Evolutionary conservation across 192 early-diverging fungal genomes (phyloP).

Genomic region (Paraglomus brasilianum): DNA sequence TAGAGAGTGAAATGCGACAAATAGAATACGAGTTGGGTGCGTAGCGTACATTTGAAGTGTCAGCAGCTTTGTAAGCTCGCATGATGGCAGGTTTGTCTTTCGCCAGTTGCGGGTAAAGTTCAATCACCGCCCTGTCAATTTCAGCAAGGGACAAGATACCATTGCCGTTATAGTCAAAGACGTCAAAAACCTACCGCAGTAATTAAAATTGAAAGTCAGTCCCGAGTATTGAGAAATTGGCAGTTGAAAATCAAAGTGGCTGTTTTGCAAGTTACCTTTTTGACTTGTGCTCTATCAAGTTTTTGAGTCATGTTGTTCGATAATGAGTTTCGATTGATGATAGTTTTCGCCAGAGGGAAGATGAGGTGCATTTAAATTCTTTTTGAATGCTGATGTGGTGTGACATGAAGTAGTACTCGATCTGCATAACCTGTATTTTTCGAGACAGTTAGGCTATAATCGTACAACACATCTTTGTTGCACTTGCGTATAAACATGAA

Average conservation of each 20-base stretch:
- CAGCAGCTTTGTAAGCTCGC: constrained; percentile 28
- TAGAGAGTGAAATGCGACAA: background rate
- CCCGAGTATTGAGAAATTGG: background rate
- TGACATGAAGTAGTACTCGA: too few relatives aligned
- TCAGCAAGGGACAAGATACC: constrained; percentile 22
- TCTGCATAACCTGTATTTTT: too few relatives aligned
- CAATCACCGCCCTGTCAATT: constrained; percentile 20
- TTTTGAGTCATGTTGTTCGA: background rate
- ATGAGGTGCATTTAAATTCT: too few relatives aligned
- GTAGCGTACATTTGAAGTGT: constrained; percentile 18
- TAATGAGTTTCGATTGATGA: background rate
- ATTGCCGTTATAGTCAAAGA: constrained; percentile 22
- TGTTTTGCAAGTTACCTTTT: background rate
- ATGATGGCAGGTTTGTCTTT: constrained; percentile 22
- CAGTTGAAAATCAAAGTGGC: background rate
- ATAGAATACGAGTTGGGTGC: background rate
- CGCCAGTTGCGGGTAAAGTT: constrained; percentile 16
- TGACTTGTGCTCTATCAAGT: background rate
- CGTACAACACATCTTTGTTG: too few relatives aligned
- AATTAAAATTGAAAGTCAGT: background rate
- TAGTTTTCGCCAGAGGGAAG: too few relatives aligned
- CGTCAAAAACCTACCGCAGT: constrained; percentile 7
- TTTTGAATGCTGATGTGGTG: too few relatives aligned
- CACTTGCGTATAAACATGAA: too few relatives aligned
- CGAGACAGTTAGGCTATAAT: too few relatives aligned